Evolutionary conservation across 2,329 filamentous ascomycete species (phyloP), one percentile per base, ranked within the genome.

Genomic region (Ampelomyces quisqualis): DNA sequence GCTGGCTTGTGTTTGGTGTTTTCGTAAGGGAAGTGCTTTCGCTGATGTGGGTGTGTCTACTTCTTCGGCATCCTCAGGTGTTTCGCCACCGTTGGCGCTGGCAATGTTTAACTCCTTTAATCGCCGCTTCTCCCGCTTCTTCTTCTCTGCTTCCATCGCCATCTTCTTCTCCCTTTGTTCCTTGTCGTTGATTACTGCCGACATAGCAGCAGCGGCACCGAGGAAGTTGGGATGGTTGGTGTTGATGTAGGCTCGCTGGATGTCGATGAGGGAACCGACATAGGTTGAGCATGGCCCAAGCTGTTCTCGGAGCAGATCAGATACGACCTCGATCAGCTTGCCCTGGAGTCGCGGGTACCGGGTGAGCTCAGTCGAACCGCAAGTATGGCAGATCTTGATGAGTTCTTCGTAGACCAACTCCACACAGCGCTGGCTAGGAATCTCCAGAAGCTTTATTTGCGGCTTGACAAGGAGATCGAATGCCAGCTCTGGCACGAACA

Each of bases 141-240:
- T 85, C 55, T 87, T 82, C 69, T 97, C 90, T 57, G 95, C 90
- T 60, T 95, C 90, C 35, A 60, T 51, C 43, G 88, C 85, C 26
- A 78, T 80, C 68, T 89, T 90, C 69, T 89, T 85, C 70, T 98
- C 91, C 55, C 90, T 85, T 54, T 98, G 93, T 67, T 97, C 90
- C 72, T 93, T 95, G 64, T 86, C 91, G 63, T 82, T 88, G 47
- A 98, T 94, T 32, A 98, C 91, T 33, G 93, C 90, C 54, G 89
- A 91, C 93, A 98, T 98, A 49, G 93, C 93, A 23, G 90, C 91
- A 15, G 93, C 91, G 11, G 93, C 93, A 30, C 93, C 93, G 11
- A 97, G 81, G 74, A 98, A 98, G 70, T 98, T 98, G 34, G 93
- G 93, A 67, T 98, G 93, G 64, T 98, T 98, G 28, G 93, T 98